Evolutionary conservation across 2,329 filamentous ascomycete species (phyloP).

Genomic region (Ophiostoma sp.): DNA sequence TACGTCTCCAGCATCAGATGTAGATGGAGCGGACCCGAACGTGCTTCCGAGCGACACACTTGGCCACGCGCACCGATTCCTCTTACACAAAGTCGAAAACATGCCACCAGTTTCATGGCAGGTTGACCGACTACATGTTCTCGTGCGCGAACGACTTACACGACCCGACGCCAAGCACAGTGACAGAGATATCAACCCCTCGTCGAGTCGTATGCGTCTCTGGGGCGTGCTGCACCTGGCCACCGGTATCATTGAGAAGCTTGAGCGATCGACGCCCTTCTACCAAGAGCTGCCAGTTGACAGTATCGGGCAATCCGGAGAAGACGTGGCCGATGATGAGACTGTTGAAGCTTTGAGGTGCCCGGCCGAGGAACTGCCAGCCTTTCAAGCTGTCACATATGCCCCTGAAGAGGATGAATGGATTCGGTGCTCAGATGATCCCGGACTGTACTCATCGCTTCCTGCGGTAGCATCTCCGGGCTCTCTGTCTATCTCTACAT

Average conservation of each 20-base stretch:
- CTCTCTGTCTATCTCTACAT: slow-evolving; percentile 40
- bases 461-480: slow-evolving; percentile 11
- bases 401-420: slow-evolving; percentile 20
- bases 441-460: slow-evolving; percentile 15
- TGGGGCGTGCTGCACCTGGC: slow-evolving; percentile 47
- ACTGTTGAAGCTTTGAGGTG: neutral
- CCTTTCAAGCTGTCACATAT: slow-evolving; percentile 18
- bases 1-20: neutral
- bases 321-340: neutral
- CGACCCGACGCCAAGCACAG: neutral
- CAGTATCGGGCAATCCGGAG: neutral
- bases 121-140: slow-evolving; percentile 44
- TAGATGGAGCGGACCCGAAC: slow-evolving; percentile 40
- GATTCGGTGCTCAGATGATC: slow-evolving; percentile 20
- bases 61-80: slow-evolving; percentile 43
- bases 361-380: slow-evolving; percentile 15
- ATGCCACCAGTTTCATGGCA: slow-evolving; percentile 47
- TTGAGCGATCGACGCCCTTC: slow-evolving; percentile 29
- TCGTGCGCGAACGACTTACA: slow-evolving; percentile 44
- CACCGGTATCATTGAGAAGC: slow-evolving; percentile 26
- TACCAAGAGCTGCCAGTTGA: slow-evolving; percentile 24
- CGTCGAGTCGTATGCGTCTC: slow-evolving; percentile 47
- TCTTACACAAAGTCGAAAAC: slow-evolving; percentile 48
- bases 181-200: slow-evolving; percentile 18
- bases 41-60: slow-evolving; percentile 32